Conservation (phyloP, 495 filamentous ascomycete species). For the Trypethelium eluteriae region DNA sequence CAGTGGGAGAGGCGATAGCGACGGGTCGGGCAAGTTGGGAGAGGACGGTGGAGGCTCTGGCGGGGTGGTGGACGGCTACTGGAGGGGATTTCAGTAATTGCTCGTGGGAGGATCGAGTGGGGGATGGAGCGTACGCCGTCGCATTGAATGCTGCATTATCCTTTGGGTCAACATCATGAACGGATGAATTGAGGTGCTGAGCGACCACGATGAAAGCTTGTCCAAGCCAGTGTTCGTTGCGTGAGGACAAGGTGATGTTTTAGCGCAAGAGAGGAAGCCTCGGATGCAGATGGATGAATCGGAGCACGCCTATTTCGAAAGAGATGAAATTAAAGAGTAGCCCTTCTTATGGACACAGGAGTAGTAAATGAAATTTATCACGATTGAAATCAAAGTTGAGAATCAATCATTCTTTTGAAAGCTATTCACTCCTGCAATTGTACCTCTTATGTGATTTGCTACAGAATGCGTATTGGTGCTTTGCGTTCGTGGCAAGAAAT, state of each 20-base stretch:
- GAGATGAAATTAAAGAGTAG: not conserved
- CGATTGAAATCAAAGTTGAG: too few relatives aligned
- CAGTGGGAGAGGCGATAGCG: slow-evolving; percentile 20
- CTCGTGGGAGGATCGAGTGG: not conserved
- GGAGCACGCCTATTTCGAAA: not conserved
- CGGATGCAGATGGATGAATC: slow-evolving; percentile 3
- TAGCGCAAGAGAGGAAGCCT: not conserved
- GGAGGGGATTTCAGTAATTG: not conserved
- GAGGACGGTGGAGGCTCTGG: slow-evolving; percentile 36
- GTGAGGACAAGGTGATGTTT: not conserved
- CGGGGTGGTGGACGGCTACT: slow-evolving; percentile 47
- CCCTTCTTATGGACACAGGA: too few relatives aligned
- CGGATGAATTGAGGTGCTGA: slow-evolving; percentile 1
- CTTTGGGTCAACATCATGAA: slow-evolving; percentile 59
- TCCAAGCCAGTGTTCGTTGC: not conserved
- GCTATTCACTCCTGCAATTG: too few relatives aligned
- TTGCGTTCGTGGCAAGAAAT: not conserved
- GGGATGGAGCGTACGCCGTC: slow-evolving; percentile 51
- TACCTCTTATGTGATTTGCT: too few relatives aligned
- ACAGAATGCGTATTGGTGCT: too few relatives aligned
- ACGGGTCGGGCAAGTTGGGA: slow-evolving; percentile 33
- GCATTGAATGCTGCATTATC: slow-evolving; percentile 57
- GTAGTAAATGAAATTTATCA: too few relatives aligned
- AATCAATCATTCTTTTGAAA: too few relatives aligned
- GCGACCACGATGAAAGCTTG: not conserved